Base-by-base conservation (phyloP, 805 yeast species). In the Hanseniaspora pseudoguilliermondii region DNA sequence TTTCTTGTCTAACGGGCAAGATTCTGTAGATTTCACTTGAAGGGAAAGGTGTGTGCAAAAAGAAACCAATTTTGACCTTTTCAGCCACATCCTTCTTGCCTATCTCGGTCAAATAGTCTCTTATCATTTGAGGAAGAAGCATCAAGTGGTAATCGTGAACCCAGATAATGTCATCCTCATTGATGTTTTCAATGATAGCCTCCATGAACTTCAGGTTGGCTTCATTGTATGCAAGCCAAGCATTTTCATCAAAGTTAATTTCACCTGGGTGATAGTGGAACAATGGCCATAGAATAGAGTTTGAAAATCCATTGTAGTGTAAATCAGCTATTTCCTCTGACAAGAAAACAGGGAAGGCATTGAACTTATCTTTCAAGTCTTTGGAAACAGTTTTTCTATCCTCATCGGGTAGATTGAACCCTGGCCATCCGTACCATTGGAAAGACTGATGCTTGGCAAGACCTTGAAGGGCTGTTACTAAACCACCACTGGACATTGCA, bases 371-470 rank as follows among this genome's bases (percentile, higher is more conserved):
- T 66, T 76, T 75, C 57, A 93, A 73, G 60, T 90, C 96, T 21
- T 71, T 66, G 57, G 81, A 80, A 55, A 93, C 95, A 57, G 73
- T 72, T 0, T 71, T 79, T 65, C 83, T 83, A 60, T 89, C 95
- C 46, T 75, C 76, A 27, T 76, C 86, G 1, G 95, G 95, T 5
- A 93, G 77, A 62, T 89, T 95, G 65, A 89, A 70, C 11, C 91
- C 95, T 1, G 97, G 96, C 99, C 99, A 93, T 16, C 99, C 99
- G 64, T 86, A 82, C 99, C 99, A 93, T 66, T 89, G 93, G 70
- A 89, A 89, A 49, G 84, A 83, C 10, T 87, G 81, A 2, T 83
- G 71, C 64, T 86, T 85, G 68, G 87, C 87, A 54, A 93, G 72
- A 1, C 97, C 97, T 65, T 90, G 95, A 43, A 93, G 73, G 0